phyloP scores from a whole-genome alignment of 371 early-diverging fungal species.

The Actinomucor elegans region DNA sequence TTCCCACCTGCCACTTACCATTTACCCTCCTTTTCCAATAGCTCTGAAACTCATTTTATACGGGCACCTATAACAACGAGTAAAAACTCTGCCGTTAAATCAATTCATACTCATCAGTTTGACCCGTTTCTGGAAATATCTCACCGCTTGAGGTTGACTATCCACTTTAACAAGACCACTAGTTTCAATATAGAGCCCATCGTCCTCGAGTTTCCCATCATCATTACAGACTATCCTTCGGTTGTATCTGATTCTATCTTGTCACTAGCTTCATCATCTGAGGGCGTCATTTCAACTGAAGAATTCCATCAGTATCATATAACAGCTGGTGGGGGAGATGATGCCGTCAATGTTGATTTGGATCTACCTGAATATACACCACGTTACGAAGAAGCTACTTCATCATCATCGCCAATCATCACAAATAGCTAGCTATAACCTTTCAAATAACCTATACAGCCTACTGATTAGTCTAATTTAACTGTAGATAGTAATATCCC shows the following conservation, averaged over 20 bases:
- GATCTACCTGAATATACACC: constrained; percentile 53
- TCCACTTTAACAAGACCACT: constrained; percentile 30
- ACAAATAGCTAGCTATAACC: too few species aligned
- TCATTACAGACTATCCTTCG: constrained; percentile 43
- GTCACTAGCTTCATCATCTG: constrained; percentile 1
- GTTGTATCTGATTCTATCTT: constrained; percentile 7
- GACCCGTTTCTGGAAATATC: constrained; percentile 45
- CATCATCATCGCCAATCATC: neutral
- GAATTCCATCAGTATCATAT: neutral
- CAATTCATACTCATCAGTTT: constrained; percentile 39
- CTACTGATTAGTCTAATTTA: too few species aligned
- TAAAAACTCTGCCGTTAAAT: constrained; percentile 16
- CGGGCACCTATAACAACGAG: constrained; percentile 31
- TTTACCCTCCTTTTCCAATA: constrained; percentile 33
- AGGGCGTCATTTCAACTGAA: constrained; percentile 2
- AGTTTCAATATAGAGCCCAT: constrained; percentile 22
- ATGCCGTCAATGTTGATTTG: constrained; percentile 41
- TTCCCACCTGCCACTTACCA: constrained; percentile 40
- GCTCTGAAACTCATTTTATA: constrained; percentile 45
- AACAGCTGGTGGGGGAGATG: constrained; percentile 34
- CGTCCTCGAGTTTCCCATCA: constrained; percentile 39
- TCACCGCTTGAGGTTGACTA: constrained; percentile 30
- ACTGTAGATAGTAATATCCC: too few species aligned
- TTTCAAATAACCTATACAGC: too few species aligned
- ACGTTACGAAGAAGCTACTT: constrained; percentile 28